These are phyloP conservation scores for Talaromyces sp. DNA, from an alignment of 2,329 filamentous ascomycete genomes.

Conservation along the genomic window DNA sequence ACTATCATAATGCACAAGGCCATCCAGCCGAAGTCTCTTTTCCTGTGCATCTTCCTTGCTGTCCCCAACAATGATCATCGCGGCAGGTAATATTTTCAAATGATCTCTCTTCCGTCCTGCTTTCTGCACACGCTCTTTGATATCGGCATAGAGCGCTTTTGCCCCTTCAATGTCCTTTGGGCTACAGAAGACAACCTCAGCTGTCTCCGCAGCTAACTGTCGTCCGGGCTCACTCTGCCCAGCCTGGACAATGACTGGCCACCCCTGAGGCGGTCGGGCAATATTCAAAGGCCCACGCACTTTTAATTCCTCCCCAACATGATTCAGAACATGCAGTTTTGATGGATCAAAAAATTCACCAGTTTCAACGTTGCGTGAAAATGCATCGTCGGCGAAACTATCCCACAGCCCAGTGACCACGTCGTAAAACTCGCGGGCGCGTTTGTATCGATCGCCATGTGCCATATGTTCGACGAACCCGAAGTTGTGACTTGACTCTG, in stretches of 20 bases:
- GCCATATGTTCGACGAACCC: slow-evolving; percentile 54
- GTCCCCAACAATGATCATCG: slow-evolving; percentile 55
- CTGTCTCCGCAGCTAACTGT: slow-evolving; percentile 57
- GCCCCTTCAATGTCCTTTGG: slow-evolving; percentile 50
- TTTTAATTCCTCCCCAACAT: slow-evolving; percentile 52
- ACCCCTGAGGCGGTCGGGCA: slow-evolving; percentile 56
- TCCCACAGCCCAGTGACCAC: slow-evolving; percentile 59
- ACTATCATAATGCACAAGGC: slow-evolving; percentile 58
- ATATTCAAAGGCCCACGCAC: slow-evolving; percentile 57
- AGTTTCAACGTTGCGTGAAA: slow-evolving; percentile 51
- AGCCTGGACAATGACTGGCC: slow-evolving; percentile 60
- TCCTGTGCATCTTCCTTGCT: slow-evolving; percentile 52
- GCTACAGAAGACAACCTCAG: slow-evolving; percentile 57
- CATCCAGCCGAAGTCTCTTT: slow-evolving; percentile 55
- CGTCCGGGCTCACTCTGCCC: slow-evolving; percentile 57
- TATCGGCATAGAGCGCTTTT: slow-evolving; percentile 55
- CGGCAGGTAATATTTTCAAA: slow-evolving; percentile 57
- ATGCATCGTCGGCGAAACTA: slow-evolving; percentile 60
- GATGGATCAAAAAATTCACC: slow-evolving; percentile 56
- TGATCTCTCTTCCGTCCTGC: slow-evolving; percentile 52
- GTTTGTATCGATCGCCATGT: slow-evolving; percentile 54
- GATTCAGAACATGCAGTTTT: slow-evolving; percentile 57
- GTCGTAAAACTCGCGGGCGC: slow-evolving; percentile 57
- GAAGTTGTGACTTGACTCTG: slow-evolving; percentile 57
- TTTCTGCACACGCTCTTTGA: slow-evolving; percentile 51